Evolutionary conservation across 768 basidiomycete species (phyloP).

Genomic region (Cystofilobasidium capitatum): DNA sequence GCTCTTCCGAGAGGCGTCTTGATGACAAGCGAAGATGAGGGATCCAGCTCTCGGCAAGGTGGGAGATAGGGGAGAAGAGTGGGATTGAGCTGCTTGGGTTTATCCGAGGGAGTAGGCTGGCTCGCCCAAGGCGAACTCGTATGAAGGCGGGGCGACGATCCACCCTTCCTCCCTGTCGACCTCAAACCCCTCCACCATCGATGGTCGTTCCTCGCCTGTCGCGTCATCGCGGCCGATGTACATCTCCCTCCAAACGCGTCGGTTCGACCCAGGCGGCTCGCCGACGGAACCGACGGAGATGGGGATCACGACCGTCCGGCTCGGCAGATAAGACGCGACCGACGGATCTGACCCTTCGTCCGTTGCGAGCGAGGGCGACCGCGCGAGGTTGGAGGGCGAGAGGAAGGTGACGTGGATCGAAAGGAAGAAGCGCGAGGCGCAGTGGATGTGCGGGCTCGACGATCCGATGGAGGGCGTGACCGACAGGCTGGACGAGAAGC

Average conservation of each 20-base stretch:
- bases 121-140: constrained; percentile 8
- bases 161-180: constrained; percentile 19
- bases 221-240: constrained; percentile 18
- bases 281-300: constrained; percentile 25
- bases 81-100: background rate
- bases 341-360: too few relatives aligned
- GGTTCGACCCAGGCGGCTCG: constrained; percentile 23
- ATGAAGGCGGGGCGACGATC: constrained; percentile 21
- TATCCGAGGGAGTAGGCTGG: constrained; percentile 5
- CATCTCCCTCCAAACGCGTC: constrained; percentile 25
- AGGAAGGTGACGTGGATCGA: constrained; percentile 25
- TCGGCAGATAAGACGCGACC: background rate
- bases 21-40: too few relatives aligned
- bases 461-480: constrained; percentile 8
- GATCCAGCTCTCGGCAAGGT: too few relatives aligned
- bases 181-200: constrained; percentile 10
- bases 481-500: constrained; percentile 25
- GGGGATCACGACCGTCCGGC: constrained; percentile 13
- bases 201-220: constrained; percentile 12
- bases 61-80: background rate
- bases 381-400: constrained; percentile 7
- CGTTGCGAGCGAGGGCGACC: too few relatives aligned
- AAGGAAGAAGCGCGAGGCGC: constrained; percentile 21
- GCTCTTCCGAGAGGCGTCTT: too few relatives aligned
- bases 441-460: constrained; percentile 3